Evolutionary conservation across 371 early-diverging fungal species (phyloP), one percentile per base, ranked within the genome.

Genomic region (Paraphysoderma sedebokerense): DNA sequence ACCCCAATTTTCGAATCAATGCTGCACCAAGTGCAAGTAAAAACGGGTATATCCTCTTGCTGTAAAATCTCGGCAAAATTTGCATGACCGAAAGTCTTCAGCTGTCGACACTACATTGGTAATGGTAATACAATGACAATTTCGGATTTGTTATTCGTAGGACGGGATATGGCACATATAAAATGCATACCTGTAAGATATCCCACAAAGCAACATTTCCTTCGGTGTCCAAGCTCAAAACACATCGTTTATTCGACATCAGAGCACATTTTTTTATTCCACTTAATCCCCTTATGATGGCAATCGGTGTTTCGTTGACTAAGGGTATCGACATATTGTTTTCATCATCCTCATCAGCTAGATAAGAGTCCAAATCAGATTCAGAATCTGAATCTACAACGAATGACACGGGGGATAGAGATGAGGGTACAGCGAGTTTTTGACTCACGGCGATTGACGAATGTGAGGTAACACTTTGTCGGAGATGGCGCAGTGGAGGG

Each of bases 171-270:
- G 30, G n/a, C 29, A 42, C 12, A 20, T 40, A 8, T 19, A 32
- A 23, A 9, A 28, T 23, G 3, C 28, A 15, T 38, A 74, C 79
- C 58, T 65, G 67, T 32, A 90, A 70, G 30, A 96, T 67, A 59
- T 96, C 93, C 97, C 95, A 95, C 38, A 91, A 57, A 1, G 73
- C 71, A 15, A 92, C 78, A 36, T 76, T 74, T 0, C 85, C 88
- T 22, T 61, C 69, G 9, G 86, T 79, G 55, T 95, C 82, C 48
- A 81, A 70, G 1, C 91, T 84, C n/a, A 92, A 61, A 0, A 88
- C 84, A 53, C 82, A 80, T 19, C 89, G 74, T 51, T 87, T 71
- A 61, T 88, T 82, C 38, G 87, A 83, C 23, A 95, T 61, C 20
- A 90, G 64, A 24, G 65, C 44, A 54, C 70, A 76, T 24, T 76